Evolutionary conservation across 805 yeast species (phyloP).

Genomic region (Candida xiaguanensis): DNA sequence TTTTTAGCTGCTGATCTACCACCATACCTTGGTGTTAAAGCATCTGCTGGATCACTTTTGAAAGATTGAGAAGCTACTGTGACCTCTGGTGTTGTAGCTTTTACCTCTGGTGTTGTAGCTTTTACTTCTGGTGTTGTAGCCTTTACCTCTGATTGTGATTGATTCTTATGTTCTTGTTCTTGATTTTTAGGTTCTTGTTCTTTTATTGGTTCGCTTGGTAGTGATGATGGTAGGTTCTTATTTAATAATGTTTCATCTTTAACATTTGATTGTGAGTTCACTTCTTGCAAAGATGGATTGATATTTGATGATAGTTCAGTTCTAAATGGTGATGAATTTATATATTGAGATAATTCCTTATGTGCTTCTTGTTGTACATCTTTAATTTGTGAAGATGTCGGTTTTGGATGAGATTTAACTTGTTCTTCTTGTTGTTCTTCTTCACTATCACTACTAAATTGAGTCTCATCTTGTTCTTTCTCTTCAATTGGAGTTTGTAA

Average conservation of each 20-base stretch:
- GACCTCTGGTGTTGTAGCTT: not conserved
- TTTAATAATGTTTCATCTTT: too few relatives aligned
- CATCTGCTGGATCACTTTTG: not conserved
- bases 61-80: not conserved
- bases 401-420: constrained; percentile 2
- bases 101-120: constrained; percentile 1
- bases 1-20: constrained; percentile 60
- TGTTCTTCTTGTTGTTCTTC: not conserved
- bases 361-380: constrained; percentile 1
- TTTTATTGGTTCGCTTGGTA: too few relatives aligned
- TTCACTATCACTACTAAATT: constrained; percentile 6
- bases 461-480: constrained; percentile 3
- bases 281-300: too few relatives aligned
- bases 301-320: constrained; percentile 1
- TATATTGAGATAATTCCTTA: not conserved
- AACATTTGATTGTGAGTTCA: too few relatives aligned
- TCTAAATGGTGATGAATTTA: constrained; percentile 1
- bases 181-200: too few relatives aligned
- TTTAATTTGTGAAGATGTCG: constrained; percentile 4
- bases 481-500: not conserved
- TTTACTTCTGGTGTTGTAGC: constrained; percentile 4
- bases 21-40: not conserved
- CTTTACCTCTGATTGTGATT: too few relatives aligned
- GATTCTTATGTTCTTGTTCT: too few relatives aligned
- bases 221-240: too few relatives aligned